phyloP scores from a whole-genome alignment of 1,139 yeast species.

The Lodderomyces elongisporus region DNA sequence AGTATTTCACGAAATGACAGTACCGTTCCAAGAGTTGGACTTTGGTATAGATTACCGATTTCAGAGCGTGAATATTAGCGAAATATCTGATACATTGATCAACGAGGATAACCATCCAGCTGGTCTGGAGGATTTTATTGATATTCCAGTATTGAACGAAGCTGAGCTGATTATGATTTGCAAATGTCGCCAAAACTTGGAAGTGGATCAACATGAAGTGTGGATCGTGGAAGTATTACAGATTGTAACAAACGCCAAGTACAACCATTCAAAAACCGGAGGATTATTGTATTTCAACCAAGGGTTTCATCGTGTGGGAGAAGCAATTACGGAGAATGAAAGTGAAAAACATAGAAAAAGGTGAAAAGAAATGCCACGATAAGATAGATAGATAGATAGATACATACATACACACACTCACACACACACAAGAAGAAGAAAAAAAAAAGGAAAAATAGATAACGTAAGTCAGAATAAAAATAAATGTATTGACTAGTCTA shows the following conservation, averaged over 20 bases:
- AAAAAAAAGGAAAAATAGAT: too few relatives aligned
- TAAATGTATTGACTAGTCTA: too few relatives aligned
- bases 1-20: constrained; percentile 42
- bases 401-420: too few relatives aligned
- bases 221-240: constrained; percentile 74
- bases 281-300: constrained; percentile 65
- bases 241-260: constrained; percentile 23
- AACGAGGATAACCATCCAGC: constrained; percentile 14
- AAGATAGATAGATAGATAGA: too few relatives aligned
- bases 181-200: constrained; percentile 46
- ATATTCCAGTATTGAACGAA: constrained; percentile 54
- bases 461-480: too few relatives aligned
- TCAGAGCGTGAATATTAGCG: constrained; percentile 14
- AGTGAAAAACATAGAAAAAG: background rate
- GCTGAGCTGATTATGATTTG: constrained; percentile 67
- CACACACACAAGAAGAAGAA: too few relatives aligned
- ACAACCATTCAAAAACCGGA: constrained; percentile 32
- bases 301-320: constrained; percentile 55
- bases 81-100: constrained; percentile 1
- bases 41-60: constrained; percentile 8
- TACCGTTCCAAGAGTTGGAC: constrained; percentile 41
- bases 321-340: constrained; percentile 19
- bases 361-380: too few relatives aligned
- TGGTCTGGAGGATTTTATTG: background rate
- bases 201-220: constrained; percentile 76